Base-by-base conservation (phyloP, 2,329 filamentous ascomycete genomes). In the Sporothrix euskadiensis region DNA sequence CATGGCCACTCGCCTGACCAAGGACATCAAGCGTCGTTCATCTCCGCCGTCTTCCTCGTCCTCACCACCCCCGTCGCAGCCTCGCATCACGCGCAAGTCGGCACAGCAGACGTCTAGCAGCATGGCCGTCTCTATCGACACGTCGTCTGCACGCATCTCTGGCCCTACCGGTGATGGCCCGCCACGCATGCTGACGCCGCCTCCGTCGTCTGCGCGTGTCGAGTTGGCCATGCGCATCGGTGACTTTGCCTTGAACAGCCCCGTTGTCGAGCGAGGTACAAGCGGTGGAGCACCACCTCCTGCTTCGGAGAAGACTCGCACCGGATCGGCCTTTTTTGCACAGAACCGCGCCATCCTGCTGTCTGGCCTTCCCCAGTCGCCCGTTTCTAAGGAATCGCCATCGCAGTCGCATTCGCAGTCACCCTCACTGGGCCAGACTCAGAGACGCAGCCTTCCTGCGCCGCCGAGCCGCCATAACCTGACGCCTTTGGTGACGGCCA, bases 341-440 rank as follows among this genome's bases (percentile, higher is more conserved):
- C 73, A 74, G 66, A 76, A 76, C 70, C 73, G 75, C 5, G 73
- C 71, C 71, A 75, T 76, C 22, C 52, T 76, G 32, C 69, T 76
- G 12, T 73, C 73, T 1, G 75, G 75, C 0, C 72, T 75, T 35
- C 57, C 74, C 0, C 69, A 56, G 26, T 73, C 74, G 3, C 73
- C 73, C 26, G n/a, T 54, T 16, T 32, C 70, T 8, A 70, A 73
- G 16, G 61, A 68, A 19, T 54, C 47, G 14, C 41, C 69, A 14
- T 14, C 71, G 14, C 63, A 57, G 73, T n/a, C 56, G 5, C 44
- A 65, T 41, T 57, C 69, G 6, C 65, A 49, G 16, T 68, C 65
- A 6, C 41, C 41, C 16, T 68, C 65, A 14, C 65, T 44, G 44
- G 44, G 44, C 3, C 44, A 52, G 26, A 30, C 41, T 6, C 26